A percentile compares a stretch with the other conserved stretches of the same genome.
Evolutionary conservation across 2,329 filamentous ascomycete species (phyloP).

Genomic region (Fusarium napiforme): DNA sequence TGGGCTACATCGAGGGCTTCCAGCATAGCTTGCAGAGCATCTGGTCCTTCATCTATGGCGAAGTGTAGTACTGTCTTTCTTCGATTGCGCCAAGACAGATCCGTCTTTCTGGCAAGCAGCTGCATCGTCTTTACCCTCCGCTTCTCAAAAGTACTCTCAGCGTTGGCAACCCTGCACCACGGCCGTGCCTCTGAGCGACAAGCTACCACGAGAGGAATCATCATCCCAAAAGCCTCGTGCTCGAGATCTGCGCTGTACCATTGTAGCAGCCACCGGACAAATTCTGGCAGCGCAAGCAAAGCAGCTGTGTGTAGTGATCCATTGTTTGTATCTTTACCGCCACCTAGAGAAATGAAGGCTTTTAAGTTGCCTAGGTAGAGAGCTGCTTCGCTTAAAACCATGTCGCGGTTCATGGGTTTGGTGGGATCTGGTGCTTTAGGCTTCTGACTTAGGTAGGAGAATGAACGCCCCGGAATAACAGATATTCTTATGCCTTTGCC

Average conservation of each 20-base stretch:
- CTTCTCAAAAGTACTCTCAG: background rate
- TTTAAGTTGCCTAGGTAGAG: background rate
- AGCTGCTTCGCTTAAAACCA: background rate
- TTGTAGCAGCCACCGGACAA: background rate
- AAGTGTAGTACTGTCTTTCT: background rate
- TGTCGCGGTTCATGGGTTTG: background rate
- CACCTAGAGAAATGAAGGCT: background rate
- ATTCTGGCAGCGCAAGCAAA: background rate
- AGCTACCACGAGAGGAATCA: background rate
- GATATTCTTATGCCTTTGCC: background rate
- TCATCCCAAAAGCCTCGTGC: background rate
- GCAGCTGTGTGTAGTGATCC: background rate
- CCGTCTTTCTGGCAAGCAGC: background rate
- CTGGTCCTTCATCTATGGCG: background rate
- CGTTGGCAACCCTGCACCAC: background rate
- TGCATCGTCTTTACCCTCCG: background rate
- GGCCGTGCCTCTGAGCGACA: background rate
- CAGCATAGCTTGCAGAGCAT: background rate
- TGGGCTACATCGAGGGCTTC: background rate
- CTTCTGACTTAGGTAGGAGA: background rate
- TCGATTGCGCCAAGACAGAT: background rate
- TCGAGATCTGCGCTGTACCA: background rate
- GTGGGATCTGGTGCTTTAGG: background rate
- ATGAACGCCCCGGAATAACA: background rate
- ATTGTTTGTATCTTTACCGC: background rate